A percentile compares a stretch with the other conserved stretches of the same genome.
These are phyloP conservation scores for Coemansia sp. DNA, from an alignment of 192 early-diverging fungal species.

Conservation along the genomic window DNA sequence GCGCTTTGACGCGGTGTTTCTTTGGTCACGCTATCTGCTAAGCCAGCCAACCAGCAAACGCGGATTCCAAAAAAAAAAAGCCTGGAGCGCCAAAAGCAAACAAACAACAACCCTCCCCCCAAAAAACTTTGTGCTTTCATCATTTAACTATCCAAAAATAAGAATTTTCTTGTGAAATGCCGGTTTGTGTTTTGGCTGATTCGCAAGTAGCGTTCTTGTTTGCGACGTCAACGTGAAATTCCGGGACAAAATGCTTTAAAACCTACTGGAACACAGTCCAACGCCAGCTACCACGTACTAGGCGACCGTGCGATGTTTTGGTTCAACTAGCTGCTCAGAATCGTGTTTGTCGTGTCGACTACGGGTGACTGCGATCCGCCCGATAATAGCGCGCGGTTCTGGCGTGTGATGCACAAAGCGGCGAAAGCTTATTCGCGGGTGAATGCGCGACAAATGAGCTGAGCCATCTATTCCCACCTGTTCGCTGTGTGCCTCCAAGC, in stretches of 20 bases:
- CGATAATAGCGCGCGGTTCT: slow-evolving; percentile 91
- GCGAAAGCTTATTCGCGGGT: slow-evolving; percentile 13
- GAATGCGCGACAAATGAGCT: slow-evolving; percentile 1
- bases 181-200: slow-evolving; percentile 13
- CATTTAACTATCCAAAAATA: too few relatives aligned
- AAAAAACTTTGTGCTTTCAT: too few relatives aligned
- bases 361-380: slow-evolving; percentile 97
- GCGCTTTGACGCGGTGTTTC: too few relatives aligned
- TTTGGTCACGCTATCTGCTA: too few relatives aligned
- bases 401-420: slow-evolving; percentile 73
- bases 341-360: slow-evolving; percentile 82
- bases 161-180: too few relatives aligned
- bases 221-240: slow-evolving; percentile 92
- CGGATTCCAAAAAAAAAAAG: too few relatives aligned
- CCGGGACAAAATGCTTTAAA: slow-evolving; percentile 86
- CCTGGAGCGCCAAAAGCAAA: too few relatives aligned
- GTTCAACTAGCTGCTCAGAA: slow-evolving; percentile 26
- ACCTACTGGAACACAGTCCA: slow-evolving; percentile 70
- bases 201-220: slow-evolving; percentile 55
- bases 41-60: too few relatives aligned
- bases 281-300: slow-evolving; percentile 59
- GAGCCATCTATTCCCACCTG: neutral
- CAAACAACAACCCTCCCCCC: too few relatives aligned
- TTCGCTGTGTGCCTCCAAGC: neutral
- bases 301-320: slow-evolving; percentile 70